Base-by-base conservation (phyloP, 345 rosid genomes). In the Aquilaria malaccensis region DNA sequence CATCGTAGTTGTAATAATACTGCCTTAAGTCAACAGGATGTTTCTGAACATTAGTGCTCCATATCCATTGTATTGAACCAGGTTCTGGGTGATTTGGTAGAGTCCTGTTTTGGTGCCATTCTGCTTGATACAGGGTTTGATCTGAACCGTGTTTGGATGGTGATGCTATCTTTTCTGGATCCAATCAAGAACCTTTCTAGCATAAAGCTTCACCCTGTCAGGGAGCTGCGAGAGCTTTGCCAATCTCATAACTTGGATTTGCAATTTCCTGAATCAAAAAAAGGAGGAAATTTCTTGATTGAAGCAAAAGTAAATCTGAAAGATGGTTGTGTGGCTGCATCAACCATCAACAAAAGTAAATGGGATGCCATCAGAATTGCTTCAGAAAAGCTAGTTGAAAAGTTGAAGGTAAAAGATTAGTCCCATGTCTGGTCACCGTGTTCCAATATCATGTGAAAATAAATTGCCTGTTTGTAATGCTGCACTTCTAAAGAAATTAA, bases 11-110 rank as follows among this genome's bases (percentile, higher is more conserved):
- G 1, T 37, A 37, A 5, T 37, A 37, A 9, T 37, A 5, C 7
- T 37, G 43, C 7, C 43, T 52, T 11, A 45, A 32, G 58, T 10
- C 45, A 63, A 62, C 11, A 29, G 37, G 13, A 4, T 37, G 43
- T 37, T 37, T 11, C 9, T 59, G n/a, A 32, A 12, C 14, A 32
- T 10, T 50, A 54, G 15, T 57, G 2, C 15, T n/a, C 30, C 43
- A 4, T 2, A 22, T 22, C 22, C 22, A 22, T 22, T 74, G 47
- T 65, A 14, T 66, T 65, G 73, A 52, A 68, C 63, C 85, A 88
- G 97, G 97, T 76, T 51, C 95, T 92, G 45, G 93, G 98, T 60
- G 98, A 92, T 74, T 74, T 92, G 82, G 79, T 92, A 33, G 98
- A 92, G 77, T 87, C 98, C 70, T 80, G 68, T 56, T 53, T 87